Percentiles rank a stretch among this genome's conserved stretches.
These are phyloP conservation scores for Vaccinium myrtillus DNA, from an alignment of 148 eudicot genomes.

Conservation along the genomic window DNA sequence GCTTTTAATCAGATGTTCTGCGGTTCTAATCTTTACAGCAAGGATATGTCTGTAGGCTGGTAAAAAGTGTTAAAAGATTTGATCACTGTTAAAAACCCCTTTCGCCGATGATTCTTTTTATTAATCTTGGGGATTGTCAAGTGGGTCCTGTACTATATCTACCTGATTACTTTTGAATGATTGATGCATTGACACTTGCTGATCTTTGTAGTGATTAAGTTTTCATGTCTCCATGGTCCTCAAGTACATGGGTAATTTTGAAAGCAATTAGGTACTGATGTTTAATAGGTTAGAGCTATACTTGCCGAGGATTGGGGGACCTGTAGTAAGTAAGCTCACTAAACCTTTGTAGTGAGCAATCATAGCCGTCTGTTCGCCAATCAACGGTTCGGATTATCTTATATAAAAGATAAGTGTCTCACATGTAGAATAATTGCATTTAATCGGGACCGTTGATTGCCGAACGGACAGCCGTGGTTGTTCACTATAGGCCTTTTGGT, in stretches of 20 bases:
- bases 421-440: no score
- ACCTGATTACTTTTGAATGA: background rate
- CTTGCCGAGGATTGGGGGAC: background rate
- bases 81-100: background rate
- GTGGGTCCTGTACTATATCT: background rate
- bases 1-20: conserved; percentile 7
- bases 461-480: no score
- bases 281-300: background rate
- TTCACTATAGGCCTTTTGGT: no score
- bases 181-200: background rate
- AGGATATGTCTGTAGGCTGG: background rate
- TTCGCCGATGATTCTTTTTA: background rate
- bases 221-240: no score
- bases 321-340: no score
- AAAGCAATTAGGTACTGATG: no score
- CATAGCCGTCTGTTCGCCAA: no score
- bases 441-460: no score
- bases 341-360: no score
- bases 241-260: no score
- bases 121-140: background rate
- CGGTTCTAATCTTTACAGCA: conserved; percentile 9
- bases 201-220: background rate
- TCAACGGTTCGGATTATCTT: no score
- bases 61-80: background rate
- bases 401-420: no score